Base-by-base conservation (phyloP, 768 basidiomycete species). In the Mycena pura region DNA sequence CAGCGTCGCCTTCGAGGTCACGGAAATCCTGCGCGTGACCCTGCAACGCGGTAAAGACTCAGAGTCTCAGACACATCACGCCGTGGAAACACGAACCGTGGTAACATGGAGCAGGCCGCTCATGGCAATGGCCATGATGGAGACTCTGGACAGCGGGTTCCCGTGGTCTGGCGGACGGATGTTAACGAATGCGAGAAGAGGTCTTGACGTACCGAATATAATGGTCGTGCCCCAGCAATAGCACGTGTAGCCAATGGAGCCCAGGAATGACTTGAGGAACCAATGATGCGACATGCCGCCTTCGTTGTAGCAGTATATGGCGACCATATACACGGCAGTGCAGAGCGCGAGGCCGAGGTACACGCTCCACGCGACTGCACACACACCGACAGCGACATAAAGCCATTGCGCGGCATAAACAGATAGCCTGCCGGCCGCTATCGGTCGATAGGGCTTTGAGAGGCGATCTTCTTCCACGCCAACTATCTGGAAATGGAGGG, bases 71-170 rank as follows among this genome's bases (percentile, higher is more conserved):
- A n/a, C n/a, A n/a, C n/a, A n/a, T 9, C 34, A 17, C 10, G 34
- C 34, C 34, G 34, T 9, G 34, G 14, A 10, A 28, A 40, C 10
- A 27, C 72, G 68, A 11, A 78, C 70, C 1, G 78, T 80, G 10
- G 77, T 78, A 2, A 72, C 51, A 31, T 77, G 76, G n/a, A 80
- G 63, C 24, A 67, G 67, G 48, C 71, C 65, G 31, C 73, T 80
- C 48, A 71, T 57, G 5, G 62, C 53, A 24, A 77, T 66, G 9
- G 77, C 76, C 8, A 51, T 40, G 24, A 58, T 43, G 11, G 69
- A 66, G 0, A 62, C 63, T 7, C 39, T 21, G 17, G 56, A 65
- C 19, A 70, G 57, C 11, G 58, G 25, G 3, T 65, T 38, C 43
- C 63, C 59, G 45, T 66, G 61, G 40, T 65, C 69, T 70, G 22